These are phyloP conservation scores for Pseudophaeomoniella oleicola DNA, from an alignment of 2,329 filamentous ascomycete genomes.

Conservation along the genomic window DNA sequence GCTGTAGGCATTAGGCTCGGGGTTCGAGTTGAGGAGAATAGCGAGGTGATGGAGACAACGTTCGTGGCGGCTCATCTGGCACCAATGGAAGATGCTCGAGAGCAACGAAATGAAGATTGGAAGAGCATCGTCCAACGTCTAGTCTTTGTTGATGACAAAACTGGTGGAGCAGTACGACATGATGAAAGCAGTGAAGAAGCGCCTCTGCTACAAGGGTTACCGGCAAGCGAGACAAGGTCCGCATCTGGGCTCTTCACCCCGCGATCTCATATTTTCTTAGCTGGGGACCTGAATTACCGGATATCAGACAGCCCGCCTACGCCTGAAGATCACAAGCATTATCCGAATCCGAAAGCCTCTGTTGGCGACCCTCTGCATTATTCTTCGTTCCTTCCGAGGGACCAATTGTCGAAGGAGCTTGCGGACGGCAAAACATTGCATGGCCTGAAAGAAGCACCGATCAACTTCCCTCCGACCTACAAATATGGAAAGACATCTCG, in stretches of 20 bases:
- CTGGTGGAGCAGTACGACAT: background rate
- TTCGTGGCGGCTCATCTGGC: constrained; percentile 83
- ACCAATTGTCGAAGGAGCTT: constrained; percentile 68
- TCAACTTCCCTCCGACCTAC: constrained; percentile 83
- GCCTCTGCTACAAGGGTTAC: constrained; percentile 8
- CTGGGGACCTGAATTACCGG: constrained; percentile 90
- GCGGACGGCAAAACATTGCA: constrained; percentile 58
- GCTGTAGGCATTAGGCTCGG: constrained; percentile 65
- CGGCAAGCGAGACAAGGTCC: constrained; percentile 14
- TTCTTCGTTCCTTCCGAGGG: constrained; percentile 50
- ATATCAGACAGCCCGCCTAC: constrained; percentile 54
- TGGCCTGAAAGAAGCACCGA: constrained; percentile 56
- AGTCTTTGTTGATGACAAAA: constrained; percentile 42
- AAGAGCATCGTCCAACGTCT: constrained; percentile 64
- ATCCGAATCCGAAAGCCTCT: constrained; percentile 46
- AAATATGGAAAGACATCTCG: constrained; percentile 53
- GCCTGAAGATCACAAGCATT: constrained; percentile 38
- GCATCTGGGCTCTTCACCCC: constrained; percentile 53
- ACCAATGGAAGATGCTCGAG: constrained; percentile 67
- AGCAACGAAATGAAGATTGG: constrained; percentile 77
- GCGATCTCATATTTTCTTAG: constrained; percentile 65
- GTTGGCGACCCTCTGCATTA: constrained; percentile 45
- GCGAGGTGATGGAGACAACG: constrained; percentile 50
- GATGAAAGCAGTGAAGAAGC: constrained; percentile 29
- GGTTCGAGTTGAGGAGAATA: constrained; percentile 29